A percentile compares a stretch with the other conserved stretches of the same genome.
Evolutionary conservation across 2,329 filamentous ascomycete species (phyloP).

Genomic region (Tolypocladium tundrense): DNA sequence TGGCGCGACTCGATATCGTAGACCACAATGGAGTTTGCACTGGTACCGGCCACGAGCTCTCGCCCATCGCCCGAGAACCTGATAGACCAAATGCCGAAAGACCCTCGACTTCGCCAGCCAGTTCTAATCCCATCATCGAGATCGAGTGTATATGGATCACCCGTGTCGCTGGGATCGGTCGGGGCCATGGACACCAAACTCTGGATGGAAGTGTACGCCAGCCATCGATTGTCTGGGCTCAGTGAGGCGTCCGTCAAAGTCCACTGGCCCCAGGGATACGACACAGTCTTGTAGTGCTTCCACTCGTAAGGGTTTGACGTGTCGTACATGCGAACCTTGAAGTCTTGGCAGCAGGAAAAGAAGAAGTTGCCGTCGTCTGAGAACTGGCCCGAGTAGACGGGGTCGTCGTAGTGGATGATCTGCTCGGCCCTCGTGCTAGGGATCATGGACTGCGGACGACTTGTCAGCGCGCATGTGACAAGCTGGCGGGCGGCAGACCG

Average conservation of each 20-base stretch:
- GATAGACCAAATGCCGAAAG: conserved; percentile 73
- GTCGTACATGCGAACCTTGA: conserved; percentile 93
- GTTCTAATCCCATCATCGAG: conserved; percentile 31
- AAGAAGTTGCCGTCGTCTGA: conserved; percentile 97
- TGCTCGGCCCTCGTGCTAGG: conserved; percentile 71
- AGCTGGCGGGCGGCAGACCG: too few species aligned
- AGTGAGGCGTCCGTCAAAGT: conserved; percentile 90
- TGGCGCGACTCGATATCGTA: conserved; percentile 81
- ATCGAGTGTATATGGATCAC: conserved; percentile 72
- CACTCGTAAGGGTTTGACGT: conserved; percentile 92
- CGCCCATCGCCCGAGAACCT: conserved; percentile 86
- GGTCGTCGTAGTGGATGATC: conserved; percentile 75
- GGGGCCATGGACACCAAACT: conserved; percentile 75
- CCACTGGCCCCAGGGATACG: conserved; percentile 83
- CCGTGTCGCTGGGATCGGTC: conserved; percentile 73
- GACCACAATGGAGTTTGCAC: conserved; percentile 67
- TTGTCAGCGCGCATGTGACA: not conserved
- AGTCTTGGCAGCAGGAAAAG: conserved; percentile 85
- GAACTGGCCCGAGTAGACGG: conserved; percentile 93
- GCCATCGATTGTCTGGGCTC: conserved; percentile 81
- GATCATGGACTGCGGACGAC: conserved; percentile 51
- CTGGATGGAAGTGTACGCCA: conserved; percentile 86
- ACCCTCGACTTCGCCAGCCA: conserved; percentile 16
- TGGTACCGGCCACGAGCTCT: conserved; percentile 84
- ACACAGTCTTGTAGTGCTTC: conserved; percentile 88